phyloP scores from a whole-genome alignment of 1,284 basidiomycete genomes.

The Apiotrichum veenhuisii region DNA sequence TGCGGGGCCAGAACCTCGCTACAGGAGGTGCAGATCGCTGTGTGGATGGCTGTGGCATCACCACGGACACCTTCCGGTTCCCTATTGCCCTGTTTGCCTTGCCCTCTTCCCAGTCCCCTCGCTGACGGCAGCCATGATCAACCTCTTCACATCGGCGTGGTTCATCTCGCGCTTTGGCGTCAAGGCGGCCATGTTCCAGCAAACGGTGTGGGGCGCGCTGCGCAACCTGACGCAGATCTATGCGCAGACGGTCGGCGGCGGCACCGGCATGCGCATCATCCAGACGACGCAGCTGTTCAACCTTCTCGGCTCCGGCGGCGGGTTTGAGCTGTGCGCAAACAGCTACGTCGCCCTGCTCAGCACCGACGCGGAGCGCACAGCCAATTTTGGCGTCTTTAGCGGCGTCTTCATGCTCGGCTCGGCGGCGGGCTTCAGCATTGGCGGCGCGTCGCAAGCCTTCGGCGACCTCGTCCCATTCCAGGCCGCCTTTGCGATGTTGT shows the following conservation, averaged over 20 bases:
- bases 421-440: conserved; percentile 23
- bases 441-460: conserved; percentile 34
- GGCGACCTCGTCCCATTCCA: conserved; percentile 42
- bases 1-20: too few relatives aligned
- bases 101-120: neutral
- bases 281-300: conserved; percentile 45
- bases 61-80: too few relatives aligned
- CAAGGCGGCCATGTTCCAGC: conserved; percentile 43
- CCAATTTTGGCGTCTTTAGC: conserved; percentile 39
- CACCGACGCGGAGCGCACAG: conserved; percentile 33
- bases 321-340: conserved; percentile 42
- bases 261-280: conserved; percentile 35
- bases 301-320: conserved; percentile 41
- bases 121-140: conserved; percentile 30
- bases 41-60: too few relatives aligned
- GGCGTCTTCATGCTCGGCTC: conserved; percentile 42
- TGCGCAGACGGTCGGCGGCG: conserved; percentile 32
- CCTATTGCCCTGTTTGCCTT: too few relatives aligned
- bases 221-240: conserved; percentile 43
- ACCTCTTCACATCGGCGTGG: conserved; percentile 44
- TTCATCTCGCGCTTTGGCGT: conserved; percentile 38
- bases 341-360: conserved; percentile 34
- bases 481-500: conserved; percentile 37
- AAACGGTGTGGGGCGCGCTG: conserved; percentile 43
- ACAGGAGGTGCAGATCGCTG: too few relatives aligned